phyloP scores from a whole-genome alignment of 2,329 filamentous ascomycete species.

The Cytospora mali region DNA sequence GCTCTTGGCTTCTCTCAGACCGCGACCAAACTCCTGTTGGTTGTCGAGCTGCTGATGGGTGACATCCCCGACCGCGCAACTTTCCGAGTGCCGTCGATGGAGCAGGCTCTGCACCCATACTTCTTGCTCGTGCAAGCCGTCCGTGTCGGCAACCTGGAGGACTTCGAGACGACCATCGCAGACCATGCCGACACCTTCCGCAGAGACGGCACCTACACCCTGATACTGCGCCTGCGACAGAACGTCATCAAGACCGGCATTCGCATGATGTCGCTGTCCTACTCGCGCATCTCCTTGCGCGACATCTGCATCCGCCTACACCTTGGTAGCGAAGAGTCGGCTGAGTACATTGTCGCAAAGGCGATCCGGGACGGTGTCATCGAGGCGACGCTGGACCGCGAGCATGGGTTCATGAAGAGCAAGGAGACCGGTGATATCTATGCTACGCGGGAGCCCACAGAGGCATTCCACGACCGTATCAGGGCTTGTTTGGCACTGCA shows the following conservation, averaged over 20 bases:
- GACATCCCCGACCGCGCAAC: slow-evolving; percentile 95
- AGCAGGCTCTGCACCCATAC: slow-evolving; percentile 88
- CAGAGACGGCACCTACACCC: slow-evolving; percentile 90
- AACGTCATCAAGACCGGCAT: slow-evolving; percentile 99
- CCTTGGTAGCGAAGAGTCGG: slow-evolving; percentile 92
- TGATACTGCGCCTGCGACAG: slow-evolving; percentile 91
- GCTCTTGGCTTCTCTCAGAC: slow-evolving; percentile 95
- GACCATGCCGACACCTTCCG: slow-evolving; percentile 83
- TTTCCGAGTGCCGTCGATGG: slow-evolving; percentile 87
- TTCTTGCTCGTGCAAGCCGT: slow-evolving; percentile 93
- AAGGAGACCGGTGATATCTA: slow-evolving; percentile 97
- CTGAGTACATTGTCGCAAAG: slow-evolving; percentile 99
- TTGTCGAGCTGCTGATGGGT: slow-evolving; percentile 97
- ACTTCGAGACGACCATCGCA: slow-evolving; percentile 85
- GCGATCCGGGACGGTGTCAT: slow-evolving; percentile 97
- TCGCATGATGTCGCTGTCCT: slow-evolving; percentile 97
- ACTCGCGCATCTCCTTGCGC: slow-evolving; percentile 93
- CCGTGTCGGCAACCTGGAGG: slow-evolving; percentile 91
- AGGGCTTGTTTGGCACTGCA: slow-evolving; percentile 87
- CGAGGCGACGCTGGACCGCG: slow-evolving; percentile 90
- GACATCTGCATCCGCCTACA: slow-evolving; percentile 97
- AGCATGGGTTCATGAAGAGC: slow-evolving; percentile 97
- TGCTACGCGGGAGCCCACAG: slow-evolving; percentile 89
- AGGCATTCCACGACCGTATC: slow-evolving; percentile 97
- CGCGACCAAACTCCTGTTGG: slow-evolving; percentile 92